A percentile compares a stretch with the other conserved stretches of the same genome.
Conservation (phyloP, 2,329 filamentous ascomycete species). For the Colletotrichum lentis region DNA sequence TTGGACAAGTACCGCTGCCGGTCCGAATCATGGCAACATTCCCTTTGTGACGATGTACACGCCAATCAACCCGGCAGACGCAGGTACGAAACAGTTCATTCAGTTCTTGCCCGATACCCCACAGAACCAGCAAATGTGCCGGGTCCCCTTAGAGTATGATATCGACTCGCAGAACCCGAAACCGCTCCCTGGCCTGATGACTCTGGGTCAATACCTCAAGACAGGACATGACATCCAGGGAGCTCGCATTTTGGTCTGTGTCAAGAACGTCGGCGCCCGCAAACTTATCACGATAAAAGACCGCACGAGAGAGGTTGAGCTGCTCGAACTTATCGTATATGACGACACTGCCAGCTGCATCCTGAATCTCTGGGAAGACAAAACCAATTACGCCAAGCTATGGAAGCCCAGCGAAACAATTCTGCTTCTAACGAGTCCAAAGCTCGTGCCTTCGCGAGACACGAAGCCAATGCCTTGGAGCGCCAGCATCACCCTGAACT, state of each 20-base stretch:
- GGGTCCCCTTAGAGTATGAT: constrained; percentile 55
- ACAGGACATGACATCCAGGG: constrained; percentile 61
- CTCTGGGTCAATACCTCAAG: constrained; percentile 61
- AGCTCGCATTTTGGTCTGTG: constrained; percentile 63
- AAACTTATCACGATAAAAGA: constrained; percentile 53
- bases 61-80: constrained; percentile 66
- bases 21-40: constrained; percentile 43
- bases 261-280: constrained; percentile 63
- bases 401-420: constrained; percentile 60
- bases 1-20: constrained; percentile 60
- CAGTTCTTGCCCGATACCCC: constrained; percentile 58
- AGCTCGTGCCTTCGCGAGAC: constrained; percentile 17
- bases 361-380: constrained; percentile 64
- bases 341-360: constrained; percentile 64
- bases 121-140: constrained; percentile 45
- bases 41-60: constrained; percentile 58
- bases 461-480: constrained; percentile 10
- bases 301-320: constrained; percentile 42
- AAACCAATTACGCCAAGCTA: constrained; percentile 52
- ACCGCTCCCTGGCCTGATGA: constrained; percentile 61
- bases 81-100: constrained; percentile 57
- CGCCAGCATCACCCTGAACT: constrained; percentile 45
- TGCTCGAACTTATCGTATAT: constrained; percentile 61
- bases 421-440: constrained; percentile 59
- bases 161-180: neutral